These are phyloP conservation scores for Phaeotremella fagi DNA, from an alignment of 768 basidiomycete genomes.

Conservation along the genomic window DNA sequence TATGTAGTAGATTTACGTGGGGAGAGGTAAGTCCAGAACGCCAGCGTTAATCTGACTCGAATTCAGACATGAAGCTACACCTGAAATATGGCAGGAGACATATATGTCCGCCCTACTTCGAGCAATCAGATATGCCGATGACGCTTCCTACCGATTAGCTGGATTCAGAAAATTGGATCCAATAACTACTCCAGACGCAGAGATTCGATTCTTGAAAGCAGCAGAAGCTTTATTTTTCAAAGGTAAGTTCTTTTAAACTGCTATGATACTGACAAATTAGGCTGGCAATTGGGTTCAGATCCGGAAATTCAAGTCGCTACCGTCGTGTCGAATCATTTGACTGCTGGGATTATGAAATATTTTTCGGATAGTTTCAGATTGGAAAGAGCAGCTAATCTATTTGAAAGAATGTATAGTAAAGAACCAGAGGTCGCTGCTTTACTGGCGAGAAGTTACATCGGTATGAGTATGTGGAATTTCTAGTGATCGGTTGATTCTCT, in stretches of 20 bases:
- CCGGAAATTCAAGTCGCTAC: constrained; percentile 99
- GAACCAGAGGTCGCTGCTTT: constrained; percentile 87
- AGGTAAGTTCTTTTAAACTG: constrained; percentile 55
- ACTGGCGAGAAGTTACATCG: constrained; percentile 83
- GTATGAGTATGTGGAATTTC: constrained; percentile 73
- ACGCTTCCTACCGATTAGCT: constrained; percentile 81
- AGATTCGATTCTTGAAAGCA: constrained; percentile 82
- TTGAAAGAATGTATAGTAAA: constrained; percentile 77
- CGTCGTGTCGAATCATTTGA: constrained; percentile 91
- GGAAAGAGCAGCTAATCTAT: constrained; percentile 83
- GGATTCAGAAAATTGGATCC: constrained; percentile 95
- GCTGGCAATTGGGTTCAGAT: constrained; percentile 98
- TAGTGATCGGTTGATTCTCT: constrained; percentile 2
- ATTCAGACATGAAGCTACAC: constrained; percentile 75
- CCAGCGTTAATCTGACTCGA: constrained; percentile 4
- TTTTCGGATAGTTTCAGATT: constrained; percentile 87
- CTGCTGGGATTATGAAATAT: constrained; percentile 91
- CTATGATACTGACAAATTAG: constrained; percentile 50
- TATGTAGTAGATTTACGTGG: constrained; percentile 92
- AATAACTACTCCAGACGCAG: constrained; percentile 80
- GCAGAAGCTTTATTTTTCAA: constrained; percentile 84
- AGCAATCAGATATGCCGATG: constrained; percentile 91
- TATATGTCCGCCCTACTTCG: constrained; percentile 89
- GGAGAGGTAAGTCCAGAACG: constrained; percentile 68
- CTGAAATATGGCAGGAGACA: constrained; percentile 94